A percentile compares a stretch with the other conserved stretches of the same genome.
phyloP scores from a whole-genome alignment of 495 filamentous ascomycete genomes.

The Aspergillus nidulans region DNA sequence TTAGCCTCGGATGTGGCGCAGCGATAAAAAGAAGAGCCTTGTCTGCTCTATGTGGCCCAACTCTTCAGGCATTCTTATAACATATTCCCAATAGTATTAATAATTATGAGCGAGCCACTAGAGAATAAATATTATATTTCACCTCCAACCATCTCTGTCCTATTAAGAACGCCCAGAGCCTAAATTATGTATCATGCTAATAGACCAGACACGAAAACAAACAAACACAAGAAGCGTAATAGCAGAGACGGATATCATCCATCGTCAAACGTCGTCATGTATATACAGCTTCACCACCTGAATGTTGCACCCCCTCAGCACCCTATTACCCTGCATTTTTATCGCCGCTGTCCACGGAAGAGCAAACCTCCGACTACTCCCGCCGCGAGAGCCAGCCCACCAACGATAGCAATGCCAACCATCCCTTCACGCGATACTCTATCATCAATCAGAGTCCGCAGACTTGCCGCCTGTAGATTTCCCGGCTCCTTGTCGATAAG shows the following conservation, averaged over 20 bases:
- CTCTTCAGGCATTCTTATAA: too few relatives aligned
- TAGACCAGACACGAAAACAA: constrained; percentile 1
- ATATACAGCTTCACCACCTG: constrained; percentile 33
- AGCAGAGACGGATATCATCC: constrained; percentile 8
- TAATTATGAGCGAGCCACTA: background rate
- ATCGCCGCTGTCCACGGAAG: constrained; percentile 62
- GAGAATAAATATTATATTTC: constrained; percentile 1
- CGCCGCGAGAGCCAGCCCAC: constrained; percentile 86
- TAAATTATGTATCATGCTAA: constrained; percentile 5
- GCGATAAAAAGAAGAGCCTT: background rate
- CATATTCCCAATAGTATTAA: background rate
- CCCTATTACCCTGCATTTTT: background rate
- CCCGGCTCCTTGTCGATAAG: constrained; percentile 82
- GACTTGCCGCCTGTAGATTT: constrained; percentile 83
- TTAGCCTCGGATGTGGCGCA: constrained; percentile 13
- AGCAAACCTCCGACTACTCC: constrained; percentile 88
- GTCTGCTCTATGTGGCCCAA: background rate
- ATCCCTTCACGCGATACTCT: constrained; percentile 92
- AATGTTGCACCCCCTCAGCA: background rate
- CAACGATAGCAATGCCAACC: constrained; percentile 93
- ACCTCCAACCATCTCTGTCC: background rate
- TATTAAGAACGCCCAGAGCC: constrained; percentile 4
- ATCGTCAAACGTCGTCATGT: constrained; percentile 13
- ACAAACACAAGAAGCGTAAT: background rate
- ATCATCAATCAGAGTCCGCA: constrained; percentile 85